These are phyloP conservation scores for Lasiosphaeria ovina DNA, from an alignment of 495 filamentous ascomycete species.

Conservation along the genomic window DNA sequence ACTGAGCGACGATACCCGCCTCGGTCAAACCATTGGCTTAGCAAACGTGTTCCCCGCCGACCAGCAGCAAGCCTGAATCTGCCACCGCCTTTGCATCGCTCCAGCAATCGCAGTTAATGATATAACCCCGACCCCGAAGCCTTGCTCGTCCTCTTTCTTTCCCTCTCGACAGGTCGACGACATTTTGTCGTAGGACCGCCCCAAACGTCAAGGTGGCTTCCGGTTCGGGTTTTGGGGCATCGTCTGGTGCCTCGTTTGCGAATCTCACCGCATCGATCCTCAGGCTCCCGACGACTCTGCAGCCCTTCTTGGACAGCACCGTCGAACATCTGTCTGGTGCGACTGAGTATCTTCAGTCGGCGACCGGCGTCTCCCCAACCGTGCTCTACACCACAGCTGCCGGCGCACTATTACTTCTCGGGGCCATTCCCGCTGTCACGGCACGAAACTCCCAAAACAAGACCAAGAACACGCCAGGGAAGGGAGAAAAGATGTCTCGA, in stretches of 20 bases:
- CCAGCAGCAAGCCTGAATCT: conserved; percentile 6
- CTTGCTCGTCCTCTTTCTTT: conserved; percentile 12
- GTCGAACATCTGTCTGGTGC: conserved; percentile 50
- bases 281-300: conserved; percentile 41
- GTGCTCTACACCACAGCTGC: conserved; percentile 45
- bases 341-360: conserved; percentile 52
- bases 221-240: conserved; percentile 45
- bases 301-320: conserved; percentile 46
- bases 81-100: conserved; percentile 13
- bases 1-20: conserved; percentile 14
- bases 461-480: conserved; percentile 14
- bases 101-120: conserved; percentile 17
- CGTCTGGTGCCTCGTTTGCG: conserved; percentile 48
- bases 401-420: conserved; percentile 42
- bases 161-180: conserved; percentile 30
- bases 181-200: conserved; percentile 42
- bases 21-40: conserved; percentile 24
- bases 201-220: conserved; percentile 56
- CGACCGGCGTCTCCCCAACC: conserved; percentile 47
- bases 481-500: conserved; percentile 56
- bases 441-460: conserved; percentile 34
- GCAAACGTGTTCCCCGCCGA: conserved; percentile 12
- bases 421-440: conserved; percentile 51
- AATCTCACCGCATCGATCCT: conserved; percentile 40
- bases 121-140: conserved; percentile 15